A percentile compares a stretch with the other conserved stretches of the same genome.
These are phyloP conservation scores for Pleurotus citrinopileatus DNA, from an alignment of 768 basidiomycete genomes.

Conservation along the genomic window DNA sequence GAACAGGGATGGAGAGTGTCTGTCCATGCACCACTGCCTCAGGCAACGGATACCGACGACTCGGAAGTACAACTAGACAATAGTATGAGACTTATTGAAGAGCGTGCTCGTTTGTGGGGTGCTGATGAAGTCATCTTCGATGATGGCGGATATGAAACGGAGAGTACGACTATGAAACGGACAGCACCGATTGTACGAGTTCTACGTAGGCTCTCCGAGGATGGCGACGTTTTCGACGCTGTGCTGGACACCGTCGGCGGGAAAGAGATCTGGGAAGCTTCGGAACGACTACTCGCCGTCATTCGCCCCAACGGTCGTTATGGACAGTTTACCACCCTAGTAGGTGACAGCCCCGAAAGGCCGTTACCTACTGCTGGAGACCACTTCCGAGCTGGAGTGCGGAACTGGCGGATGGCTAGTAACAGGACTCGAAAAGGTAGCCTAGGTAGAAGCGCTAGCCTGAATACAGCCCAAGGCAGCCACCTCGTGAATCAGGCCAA, in stretches of 20 bases:
- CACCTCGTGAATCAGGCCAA: background rate
- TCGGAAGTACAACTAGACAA: constrained; percentile 18
- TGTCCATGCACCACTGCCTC: constrained; percentile 53
- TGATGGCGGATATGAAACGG: constrained; percentile 36
- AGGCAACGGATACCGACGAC: constrained; percentile 21
- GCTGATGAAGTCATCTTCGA: constrained; percentile 78
- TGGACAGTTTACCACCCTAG: constrained; percentile 75
- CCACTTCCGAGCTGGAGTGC: constrained; percentile 69
- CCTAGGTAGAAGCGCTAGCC: constrained; percentile 14
- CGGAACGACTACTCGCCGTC: constrained; percentile 51
- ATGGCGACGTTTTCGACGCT: constrained; percentile 69
- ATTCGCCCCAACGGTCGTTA: constrained; percentile 17
- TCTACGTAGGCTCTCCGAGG: constrained; percentile 46
- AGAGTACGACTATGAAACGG: constrained; percentile 30
- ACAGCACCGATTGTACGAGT: constrained; percentile 48
- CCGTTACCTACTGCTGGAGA: constrained; percentile 70
- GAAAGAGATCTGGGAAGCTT: constrained; percentile 73
- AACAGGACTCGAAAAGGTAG: constrained; percentile 11
- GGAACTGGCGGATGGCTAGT: constrained; percentile 46
- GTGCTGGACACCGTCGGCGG: constrained; percentile 86
- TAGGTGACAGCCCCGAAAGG: constrained; percentile 66
- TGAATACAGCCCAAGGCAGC: background rate
- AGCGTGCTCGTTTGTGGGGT: constrained; percentile 63
- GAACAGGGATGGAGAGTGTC: constrained; percentile 69
- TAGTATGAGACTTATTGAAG: constrained; percentile 46